A percentile compares a stretch with the other conserved stretches of the same genome.
Conservation (phyloP, 2,329 filamentous ascomycete species). For the Byssoonygena ceratinophila region DNA sequence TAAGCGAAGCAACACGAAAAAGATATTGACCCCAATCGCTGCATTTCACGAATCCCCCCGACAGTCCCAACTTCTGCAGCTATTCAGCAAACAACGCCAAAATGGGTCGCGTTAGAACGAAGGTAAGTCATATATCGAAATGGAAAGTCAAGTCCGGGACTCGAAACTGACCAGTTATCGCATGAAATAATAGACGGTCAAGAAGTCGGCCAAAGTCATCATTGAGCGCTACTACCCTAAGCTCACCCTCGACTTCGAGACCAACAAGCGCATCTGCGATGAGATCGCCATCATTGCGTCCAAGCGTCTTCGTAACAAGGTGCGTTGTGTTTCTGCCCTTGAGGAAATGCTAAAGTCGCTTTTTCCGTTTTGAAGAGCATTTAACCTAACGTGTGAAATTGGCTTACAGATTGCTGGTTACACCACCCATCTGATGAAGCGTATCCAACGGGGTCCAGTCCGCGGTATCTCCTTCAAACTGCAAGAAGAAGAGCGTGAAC, state of each 20-base stretch:
- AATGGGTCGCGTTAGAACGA: constrained; percentile 18
- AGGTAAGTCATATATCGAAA: constrained; percentile 18
- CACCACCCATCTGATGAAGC: constrained; percentile 99
- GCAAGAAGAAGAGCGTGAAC: constrained; percentile 99
- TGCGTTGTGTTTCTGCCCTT: constrained; percentile 30
- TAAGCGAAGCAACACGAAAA: constrained; percentile 8
- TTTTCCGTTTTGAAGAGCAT: neutral
- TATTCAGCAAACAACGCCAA: constrained; percentile 19
- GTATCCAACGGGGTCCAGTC: constrained; percentile 97
- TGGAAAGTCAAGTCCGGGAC: neutral
- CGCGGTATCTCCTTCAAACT: constrained; percentile 99
- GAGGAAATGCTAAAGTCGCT: neutral
- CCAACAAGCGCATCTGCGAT: constrained; percentile 99
- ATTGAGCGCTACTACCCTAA: constrained; percentile 98
- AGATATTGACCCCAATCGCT: neutral
- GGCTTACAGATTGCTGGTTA: constrained; percentile 75
- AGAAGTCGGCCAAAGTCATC: constrained; percentile 96
- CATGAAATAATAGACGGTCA: constrained; percentile 48
- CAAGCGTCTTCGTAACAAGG: constrained; percentile 99
- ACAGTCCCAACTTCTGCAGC: constrained; percentile 35
- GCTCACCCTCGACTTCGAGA: constrained; percentile 99
- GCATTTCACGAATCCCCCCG: constrained; percentile 5
- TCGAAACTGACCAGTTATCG: constrained; percentile 9
- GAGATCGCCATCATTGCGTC: constrained; percentile 98
- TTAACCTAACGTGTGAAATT: neutral